phyloP scores from a whole-genome alignment of 371 early-diverging fungal genomes.

The Syncephalastrum racemosum region DNA sequence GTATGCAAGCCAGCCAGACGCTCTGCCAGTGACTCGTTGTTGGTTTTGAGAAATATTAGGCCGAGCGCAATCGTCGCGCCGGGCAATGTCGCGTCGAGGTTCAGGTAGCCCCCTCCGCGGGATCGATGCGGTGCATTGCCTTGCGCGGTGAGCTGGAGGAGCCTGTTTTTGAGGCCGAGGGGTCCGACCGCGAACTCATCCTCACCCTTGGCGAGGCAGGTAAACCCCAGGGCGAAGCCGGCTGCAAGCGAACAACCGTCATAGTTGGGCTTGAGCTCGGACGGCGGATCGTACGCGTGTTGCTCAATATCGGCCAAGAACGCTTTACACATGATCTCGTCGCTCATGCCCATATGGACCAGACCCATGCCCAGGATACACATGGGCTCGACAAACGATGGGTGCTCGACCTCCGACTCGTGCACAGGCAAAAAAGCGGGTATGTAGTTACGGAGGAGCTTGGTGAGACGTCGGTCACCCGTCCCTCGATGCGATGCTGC shows the following conservation, averaged over 20 bases:
- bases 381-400: slow-evolving; percentile 59
- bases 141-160: slow-evolving; percentile 52
- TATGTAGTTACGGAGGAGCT: slow-evolving; percentile 70
- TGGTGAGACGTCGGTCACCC: slow-evolving; percentile 59
- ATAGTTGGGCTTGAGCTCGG: slow-evolving; percentile 26
- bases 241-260: slow-evolving; percentile 68
- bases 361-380: slow-evolving; percentile 77
- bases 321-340: slow-evolving; percentile 65
- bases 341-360: slow-evolving; percentile 65
- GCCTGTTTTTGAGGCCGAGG: slow-evolving; percentile 55
- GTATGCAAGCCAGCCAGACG: slow-evolving; percentile 58
- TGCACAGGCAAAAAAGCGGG: slow-evolving; percentile 47
- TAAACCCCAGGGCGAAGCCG: slow-evolving; percentile 84
- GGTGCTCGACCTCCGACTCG: slow-evolving; percentile 56
- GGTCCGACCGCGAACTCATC: slow-evolving; percentile 55
- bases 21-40: slow-evolving; percentile 63
- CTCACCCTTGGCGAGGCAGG: slow-evolving; percentile 70
- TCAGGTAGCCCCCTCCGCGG: background rate
- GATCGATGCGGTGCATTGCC: background rate
- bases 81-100: slow-evolving; percentile 56
- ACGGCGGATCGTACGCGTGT: slow-evolving; percentile 33
- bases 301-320: slow-evolving; percentile 70
- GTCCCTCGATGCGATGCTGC: slow-evolving; percentile 73
- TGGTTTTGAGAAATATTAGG: slow-evolving; percentile 79
- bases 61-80: slow-evolving; percentile 84